Conservation (phyloP, 805 yeast genomes). For the Kuraishia cidri region DNA sequence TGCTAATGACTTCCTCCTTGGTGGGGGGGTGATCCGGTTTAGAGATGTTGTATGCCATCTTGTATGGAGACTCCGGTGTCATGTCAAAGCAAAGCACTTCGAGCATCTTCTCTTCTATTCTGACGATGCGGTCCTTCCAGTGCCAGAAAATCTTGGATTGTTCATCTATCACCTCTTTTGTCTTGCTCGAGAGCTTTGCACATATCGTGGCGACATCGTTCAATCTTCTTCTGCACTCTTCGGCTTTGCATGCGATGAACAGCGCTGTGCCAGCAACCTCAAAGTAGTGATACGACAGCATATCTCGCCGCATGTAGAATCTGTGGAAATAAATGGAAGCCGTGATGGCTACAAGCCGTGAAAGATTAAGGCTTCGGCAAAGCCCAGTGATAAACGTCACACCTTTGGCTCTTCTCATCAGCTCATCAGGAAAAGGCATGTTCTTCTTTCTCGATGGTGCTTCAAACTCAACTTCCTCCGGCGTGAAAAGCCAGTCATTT, state of each 20-base stretch:
- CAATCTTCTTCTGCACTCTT: conserved; percentile 38
- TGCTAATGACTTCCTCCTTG: conserved; percentile 7
- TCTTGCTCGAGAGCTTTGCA: conserved; percentile 35
- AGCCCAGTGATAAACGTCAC: conserved; percentile 33
- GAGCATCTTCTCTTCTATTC: conserved; percentile 33
- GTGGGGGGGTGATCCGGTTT: conserved; percentile 6
- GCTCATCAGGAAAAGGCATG: conserved; percentile 26
- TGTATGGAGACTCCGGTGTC: conserved; percentile 30
- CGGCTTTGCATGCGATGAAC: conserved; percentile 44
- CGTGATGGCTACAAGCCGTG: conserved; percentile 36
- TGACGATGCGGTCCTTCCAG: conserved; percentile 38
- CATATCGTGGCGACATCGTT: conserved; percentile 40
- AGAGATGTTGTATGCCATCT: conserved; percentile 5
- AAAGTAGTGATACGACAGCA: conserved; percentile 33
- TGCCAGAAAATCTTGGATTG: conserved; percentile 38
- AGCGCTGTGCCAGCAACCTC: conserved; percentile 42
- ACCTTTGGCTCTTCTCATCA: conserved; percentile 35
- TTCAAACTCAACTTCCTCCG: background rate
- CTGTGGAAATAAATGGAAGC: conserved; percentile 41
- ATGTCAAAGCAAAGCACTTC: conserved; percentile 41
- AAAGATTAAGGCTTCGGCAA: conserved; percentile 32
- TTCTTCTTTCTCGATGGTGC: background rate
- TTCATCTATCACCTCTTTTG: conserved; percentile 27
- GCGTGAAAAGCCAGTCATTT: conserved; percentile 2
- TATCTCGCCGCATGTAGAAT: conserved; percentile 37